Base-by-base conservation (phyloP, 2,329 filamentous ascomycete species). In the Chaetomium sp. region DNA sequence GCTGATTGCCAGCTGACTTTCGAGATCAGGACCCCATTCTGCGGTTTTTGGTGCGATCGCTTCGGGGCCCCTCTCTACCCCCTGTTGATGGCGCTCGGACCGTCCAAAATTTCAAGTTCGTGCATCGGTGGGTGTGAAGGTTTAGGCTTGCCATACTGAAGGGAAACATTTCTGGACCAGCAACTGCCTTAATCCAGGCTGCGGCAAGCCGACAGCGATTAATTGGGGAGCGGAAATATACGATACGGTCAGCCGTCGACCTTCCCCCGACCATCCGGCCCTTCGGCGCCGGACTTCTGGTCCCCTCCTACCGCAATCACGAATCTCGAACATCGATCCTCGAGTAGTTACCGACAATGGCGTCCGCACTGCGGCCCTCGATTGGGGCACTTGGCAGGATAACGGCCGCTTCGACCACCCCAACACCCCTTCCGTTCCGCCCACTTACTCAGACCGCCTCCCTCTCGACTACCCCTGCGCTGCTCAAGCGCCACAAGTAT, bases 401-500 rank as follows among this genome's bases (percentile, higher is more conserved):
- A 64, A 66, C 61, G 66, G 66, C 57, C 42, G 49, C 54, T 19
- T 41, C 43, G 42, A 36, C 51, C 56, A 27, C 40, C 11, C 12
- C 52, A 27, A 7, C 48, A 11, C 19, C 37, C 37, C 5, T 27
- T 5, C 12, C 35, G 7, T 34, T 38, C 37, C 38, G 14, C 32
- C 42, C 42, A 44, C 56, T 49, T 42, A 47, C 52, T 32, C 64
- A 61, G 33, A 57, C 53, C 6, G 58, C 61, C 9, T 68, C 68
- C 61, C 79, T 84, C 70, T 82, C 84, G 49, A 85, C 82, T 56
- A 79, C 80, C 51, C 72, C 74, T 70, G 60, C 75, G 73, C 63
- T 76, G 64, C 62, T 71, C 63, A 73, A 74, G 66, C 74, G 75
- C n/a, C 63, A 67, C 56, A 65, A 52, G 40, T 73, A 76, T 70